These are phyloP conservation scores for Pseudogymnoascus sp. DNA, from an alignment of 2,329 filamentous ascomycete genomes.

Conservation along the genomic window DNA sequence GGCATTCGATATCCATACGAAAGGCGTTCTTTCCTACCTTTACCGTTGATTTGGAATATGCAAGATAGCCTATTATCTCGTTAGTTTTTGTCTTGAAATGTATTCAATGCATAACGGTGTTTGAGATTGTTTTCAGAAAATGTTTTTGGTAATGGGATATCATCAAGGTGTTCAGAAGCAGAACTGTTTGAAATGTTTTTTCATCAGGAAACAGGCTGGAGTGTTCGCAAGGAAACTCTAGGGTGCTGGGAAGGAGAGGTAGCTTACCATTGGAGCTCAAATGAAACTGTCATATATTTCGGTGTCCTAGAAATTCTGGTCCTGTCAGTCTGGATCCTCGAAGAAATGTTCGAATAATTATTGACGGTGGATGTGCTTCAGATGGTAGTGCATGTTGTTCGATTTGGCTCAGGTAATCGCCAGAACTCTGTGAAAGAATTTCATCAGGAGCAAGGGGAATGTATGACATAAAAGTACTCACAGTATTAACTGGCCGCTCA, in stretches of 20 bases:
- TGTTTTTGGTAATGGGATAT: conserved; percentile 57
- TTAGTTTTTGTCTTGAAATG: background rate
- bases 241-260: background rate
- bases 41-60: background rate
- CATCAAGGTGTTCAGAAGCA: conserved; percentile 67
- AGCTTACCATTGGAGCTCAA: background rate
- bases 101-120: background rate
- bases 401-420: conserved; percentile 31
- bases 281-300: background rate
- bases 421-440: conserved; percentile 25
- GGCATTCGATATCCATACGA: conserved; percentile 17
- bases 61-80: background rate
- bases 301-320: background rate
- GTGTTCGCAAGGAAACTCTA: background rate
- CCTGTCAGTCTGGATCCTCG: background rate
- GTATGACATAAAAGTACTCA: conserved; percentile 12
- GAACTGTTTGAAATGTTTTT: conserved; percentile 58
- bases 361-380: conserved; percentile 39
- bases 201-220: conserved; percentile 50
- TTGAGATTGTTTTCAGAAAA: conserved; percentile 40
- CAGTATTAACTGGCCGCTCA: background rate
- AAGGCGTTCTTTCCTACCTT: conserved; percentile 19
- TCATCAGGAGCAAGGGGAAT: conserved; percentile 26
- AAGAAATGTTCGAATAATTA: background rate
- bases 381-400: conserved; percentile 69